These are phyloP conservation scores for Metarhizium sp. DNA, from an alignment of 2,329 filamentous ascomycete genomes.

Conservation along the genomic window DNA sequence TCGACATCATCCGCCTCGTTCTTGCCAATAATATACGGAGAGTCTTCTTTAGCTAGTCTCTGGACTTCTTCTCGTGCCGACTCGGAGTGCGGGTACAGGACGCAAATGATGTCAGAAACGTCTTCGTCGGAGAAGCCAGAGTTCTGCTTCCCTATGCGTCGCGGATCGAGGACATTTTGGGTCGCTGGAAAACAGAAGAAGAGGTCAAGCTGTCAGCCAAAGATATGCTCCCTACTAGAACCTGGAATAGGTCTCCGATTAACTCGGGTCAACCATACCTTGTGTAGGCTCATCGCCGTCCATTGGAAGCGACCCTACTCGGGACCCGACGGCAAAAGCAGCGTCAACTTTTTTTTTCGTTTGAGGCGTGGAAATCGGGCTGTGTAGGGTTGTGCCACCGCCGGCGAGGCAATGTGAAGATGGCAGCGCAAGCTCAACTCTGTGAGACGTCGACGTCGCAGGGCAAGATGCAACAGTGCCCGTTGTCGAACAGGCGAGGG, in stretches of 20 bases:
- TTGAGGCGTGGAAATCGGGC: not conserved
- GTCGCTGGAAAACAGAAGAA: slow-evolving; percentile 8
- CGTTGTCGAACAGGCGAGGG: not conserved
- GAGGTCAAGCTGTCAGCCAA: not conserved
- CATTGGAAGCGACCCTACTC: slow-evolving; percentile 27
- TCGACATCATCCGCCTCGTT: slow-evolving; percentile 40
- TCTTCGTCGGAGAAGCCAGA: slow-evolving; percentile 77
- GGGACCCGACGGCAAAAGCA: not conserved
- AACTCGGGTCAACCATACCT: slow-evolving; percentile 18
- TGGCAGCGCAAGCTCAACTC: not conserved
- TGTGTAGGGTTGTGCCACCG: not conserved
- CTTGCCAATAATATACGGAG: slow-evolving; percentile 39
- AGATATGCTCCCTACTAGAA: too few species aligned
- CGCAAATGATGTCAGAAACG: slow-evolving; percentile 79
- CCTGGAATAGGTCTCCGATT: too few species aligned
- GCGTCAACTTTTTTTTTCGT: not conserved
- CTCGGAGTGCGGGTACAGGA: slow-evolving; percentile 70
- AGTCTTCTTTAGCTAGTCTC: slow-evolving; percentile 36
- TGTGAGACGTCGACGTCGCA: not conserved
- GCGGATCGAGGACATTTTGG: slow-evolving; percentile 58
- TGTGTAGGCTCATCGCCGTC: slow-evolving; percentile 35
- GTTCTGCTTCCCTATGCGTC: slow-evolving; percentile 68
- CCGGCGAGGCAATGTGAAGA: not conserved
- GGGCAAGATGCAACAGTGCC: not conserved
- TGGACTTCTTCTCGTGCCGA: slow-evolving; percentile 63